Evolutionary conservation across 768 basidiomycete genomes (phyloP).

Genomic region (Phaeotremella fagi): DNA sequence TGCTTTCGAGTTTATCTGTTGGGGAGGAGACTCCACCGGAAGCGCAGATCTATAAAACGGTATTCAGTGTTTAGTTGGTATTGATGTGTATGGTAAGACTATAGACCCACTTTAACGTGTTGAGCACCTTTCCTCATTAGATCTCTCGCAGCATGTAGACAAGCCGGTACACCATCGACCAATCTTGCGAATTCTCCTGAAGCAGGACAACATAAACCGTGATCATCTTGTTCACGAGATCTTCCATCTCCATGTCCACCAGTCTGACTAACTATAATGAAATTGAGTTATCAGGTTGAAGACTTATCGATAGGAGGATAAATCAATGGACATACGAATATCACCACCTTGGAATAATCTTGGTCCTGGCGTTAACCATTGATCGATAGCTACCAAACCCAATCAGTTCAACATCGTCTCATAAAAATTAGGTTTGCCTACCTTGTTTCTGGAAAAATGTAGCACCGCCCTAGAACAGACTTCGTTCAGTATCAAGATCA

Average conservation of each 20-base stretch:
- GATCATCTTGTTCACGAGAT: conserved; percentile 20
- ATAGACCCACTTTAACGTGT: conserved; percentile 49
- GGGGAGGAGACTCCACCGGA: no score
- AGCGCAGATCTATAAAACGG: no score
- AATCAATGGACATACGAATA: not conserved
- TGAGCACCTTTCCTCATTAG: conserved; percentile 51
- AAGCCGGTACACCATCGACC: conserved; percentile 51
- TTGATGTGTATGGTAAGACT: conserved; percentile 2
- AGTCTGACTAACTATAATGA: conserved; percentile 51
- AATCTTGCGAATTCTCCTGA: conserved; percentile 42
- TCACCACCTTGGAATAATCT: conserved; percentile 50
- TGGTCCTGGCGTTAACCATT: conserved; percentile 50
- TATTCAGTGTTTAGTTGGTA: no score
- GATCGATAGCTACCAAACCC: conserved; percentile 22
- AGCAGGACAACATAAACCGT: conserved; percentile 50
- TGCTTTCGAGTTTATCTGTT: conserved; percentile 19
- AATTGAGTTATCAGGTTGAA: no score
- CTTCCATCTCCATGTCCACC: conserved; percentile 51
- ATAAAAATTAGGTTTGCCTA: not conserved
- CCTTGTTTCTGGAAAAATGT: not conserved
- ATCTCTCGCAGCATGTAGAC: conserved; percentile 49
- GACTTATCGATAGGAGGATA: no score
- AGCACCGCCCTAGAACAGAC: not conserved
- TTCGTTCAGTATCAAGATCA: no score
- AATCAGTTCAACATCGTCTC: no score